Conservation (phyloP, 768 basidiomycete genomes). For the Clitopilus passeckerianus region DNA sequence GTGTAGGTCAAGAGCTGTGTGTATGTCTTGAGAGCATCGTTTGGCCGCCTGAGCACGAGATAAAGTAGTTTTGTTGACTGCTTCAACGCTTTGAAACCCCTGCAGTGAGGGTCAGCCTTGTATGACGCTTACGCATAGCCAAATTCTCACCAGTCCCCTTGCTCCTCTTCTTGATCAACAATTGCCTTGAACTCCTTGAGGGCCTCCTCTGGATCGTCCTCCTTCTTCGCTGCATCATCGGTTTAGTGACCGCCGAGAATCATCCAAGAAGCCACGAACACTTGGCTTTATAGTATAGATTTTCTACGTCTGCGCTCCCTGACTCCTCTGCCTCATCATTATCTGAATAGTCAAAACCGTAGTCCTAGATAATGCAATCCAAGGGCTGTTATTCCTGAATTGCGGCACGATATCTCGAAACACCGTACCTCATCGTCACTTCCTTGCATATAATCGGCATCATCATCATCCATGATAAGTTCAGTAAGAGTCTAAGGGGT, state of each 20-base stretch:
- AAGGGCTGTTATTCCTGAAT: background rate
- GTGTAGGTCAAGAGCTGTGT: conserved; percentile 86
- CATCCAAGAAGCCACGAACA: conserved; percentile 42
- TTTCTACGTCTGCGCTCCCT: conserved; percentile 88
- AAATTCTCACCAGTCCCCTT: conserved; percentile 80
- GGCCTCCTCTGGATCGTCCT: conserved; percentile 90
- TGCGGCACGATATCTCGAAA: background rate
- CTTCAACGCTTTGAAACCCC: conserved; percentile 99
- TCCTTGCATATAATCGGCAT: conserved; percentile 92
- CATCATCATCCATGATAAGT: conserved; percentile 80
- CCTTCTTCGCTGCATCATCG: conserved; percentile 73
- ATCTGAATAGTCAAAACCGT: conserved; percentile 96
- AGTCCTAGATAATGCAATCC: conserved; percentile 54
- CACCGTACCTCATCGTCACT: conserved; percentile 72
- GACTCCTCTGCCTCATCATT: conserved; percentile 78
- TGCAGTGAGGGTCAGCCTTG: conserved; percentile 21
- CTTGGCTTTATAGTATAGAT: conserved; percentile 97
- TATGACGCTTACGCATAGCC: too few species aligned
- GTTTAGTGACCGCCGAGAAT: conserved; percentile 3
- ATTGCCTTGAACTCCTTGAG: conserved; percentile 86
- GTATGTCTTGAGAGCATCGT: conserved; percentile 84
- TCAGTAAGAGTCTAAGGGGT: background rate
- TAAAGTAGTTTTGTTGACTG: conserved; percentile 95
- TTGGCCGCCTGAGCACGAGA: conserved; percentile 69
- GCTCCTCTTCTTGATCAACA: conserved; percentile 86